Base-by-base conservation (phyloP, 2,329 filamentous ascomycete species). In the Scleromitrula shiraiana region DNA sequence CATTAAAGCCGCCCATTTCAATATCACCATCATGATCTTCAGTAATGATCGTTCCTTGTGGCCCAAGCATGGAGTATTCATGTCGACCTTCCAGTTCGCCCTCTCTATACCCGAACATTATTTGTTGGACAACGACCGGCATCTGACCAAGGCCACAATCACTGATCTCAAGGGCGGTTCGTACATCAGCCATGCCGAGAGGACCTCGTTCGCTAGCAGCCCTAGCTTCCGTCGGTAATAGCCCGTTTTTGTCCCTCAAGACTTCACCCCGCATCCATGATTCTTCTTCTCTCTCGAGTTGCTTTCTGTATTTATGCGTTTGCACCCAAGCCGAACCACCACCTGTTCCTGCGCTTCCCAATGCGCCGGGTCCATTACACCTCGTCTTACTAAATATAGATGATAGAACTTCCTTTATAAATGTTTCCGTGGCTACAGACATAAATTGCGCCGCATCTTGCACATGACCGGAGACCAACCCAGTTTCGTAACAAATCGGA, bases 211-310 rank as follows among this genome's bases (percentile, higher is more conserved):
- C 80, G 47, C 78, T 78, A 14, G 85, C 82, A 45, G 84, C 83
- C 62, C 85, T 88, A 3, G 85, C 79, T 65, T 96, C 89, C 29
- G 89, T 70, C 0, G 90, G 91, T 5, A 96, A 68, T 23, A 95
- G 67, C 1, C 89, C 89, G 40, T 78, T 83, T 51, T 85, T 83
- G 50, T 89, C 86, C 56, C 87, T 76, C 15, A 77, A 71, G 1
- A 94, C 65, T 57, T 90, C 85, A 4, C 89, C 88, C n/a, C 80
- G 74, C 33, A 80, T 75, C 22, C 78, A 81, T 0, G 80, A 77
- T 36, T 83, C 76, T 62, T 95, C 89, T 64, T 96, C 90, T 39
- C 74, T 72, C 46, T 80, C 78, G 9, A 95, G 73, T 62, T 88
- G 85, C 50, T 77, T 75, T 54, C 80, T 80, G 66, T 91, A 96